These are phyloP conservation scores for Candida ascalaphidarum DNA, from an alignment of 805 yeast genomes.

Conservation along the genomic window DNA sequence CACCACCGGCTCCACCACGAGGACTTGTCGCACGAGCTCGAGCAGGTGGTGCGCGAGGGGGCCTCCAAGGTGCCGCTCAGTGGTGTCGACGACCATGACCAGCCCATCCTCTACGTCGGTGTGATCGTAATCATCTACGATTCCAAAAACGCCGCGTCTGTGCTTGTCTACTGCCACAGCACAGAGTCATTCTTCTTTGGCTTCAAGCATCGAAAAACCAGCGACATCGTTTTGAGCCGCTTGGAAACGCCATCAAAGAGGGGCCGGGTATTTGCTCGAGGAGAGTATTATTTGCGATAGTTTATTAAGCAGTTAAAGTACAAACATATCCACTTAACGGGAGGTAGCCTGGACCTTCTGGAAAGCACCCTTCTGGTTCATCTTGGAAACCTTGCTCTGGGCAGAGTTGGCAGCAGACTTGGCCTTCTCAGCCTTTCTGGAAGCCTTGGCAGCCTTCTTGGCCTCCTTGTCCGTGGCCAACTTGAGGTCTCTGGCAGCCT, in stretches of 20 bases:
- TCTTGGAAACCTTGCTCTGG: constrained; percentile 73
- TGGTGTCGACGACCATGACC: constrained; percentile 5
- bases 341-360: constrained; percentile 95
- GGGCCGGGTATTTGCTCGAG: constrained; percentile 6
- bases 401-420: constrained; percentile 70
- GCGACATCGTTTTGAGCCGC: constrained; percentile 5
- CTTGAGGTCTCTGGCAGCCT: constrained; percentile 94
- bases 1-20: constrained; percentile 4
- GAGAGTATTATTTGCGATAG: constrained; percentile 8
- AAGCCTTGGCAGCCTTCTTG: constrained; percentile 86
- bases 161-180: constrained; percentile 26
- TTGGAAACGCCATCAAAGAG: constrained; percentile 1
- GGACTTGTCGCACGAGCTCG: constrained; percentile 12
- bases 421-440: constrained; percentile 93
- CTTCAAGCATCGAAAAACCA: constrained; percentile 2
- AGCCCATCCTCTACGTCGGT: constrained; percentile 21
- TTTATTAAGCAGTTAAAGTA: neutral
- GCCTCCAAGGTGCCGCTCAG: constrained; percentile 4
- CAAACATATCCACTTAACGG: constrained; percentile 51
- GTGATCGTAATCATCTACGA: constrained; percentile 14
- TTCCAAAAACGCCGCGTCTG: constrained; percentile 1
- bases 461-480: constrained; percentile 75
- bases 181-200: constrained; percentile 31
- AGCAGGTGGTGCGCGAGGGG: constrained; percentile 6
- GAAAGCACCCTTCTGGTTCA: constrained; percentile 97